phyloP scores from a whole-genome alignment of 2,329 filamentous ascomycete species.

The Neopestalotiopsis rosae region DNA sequence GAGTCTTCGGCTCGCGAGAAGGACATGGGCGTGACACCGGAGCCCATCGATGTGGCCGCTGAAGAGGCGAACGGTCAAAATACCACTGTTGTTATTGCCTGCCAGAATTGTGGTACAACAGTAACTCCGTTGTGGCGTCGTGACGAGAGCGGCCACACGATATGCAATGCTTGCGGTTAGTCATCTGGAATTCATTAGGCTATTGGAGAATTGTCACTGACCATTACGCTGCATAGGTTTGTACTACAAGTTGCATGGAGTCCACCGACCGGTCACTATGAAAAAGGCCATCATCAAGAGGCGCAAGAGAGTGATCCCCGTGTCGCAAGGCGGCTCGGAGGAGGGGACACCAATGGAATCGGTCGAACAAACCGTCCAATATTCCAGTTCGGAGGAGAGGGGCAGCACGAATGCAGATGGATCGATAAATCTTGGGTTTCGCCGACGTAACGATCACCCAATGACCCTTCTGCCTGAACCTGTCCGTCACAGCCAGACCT shows the following conservation, averaged over 20 bases:
- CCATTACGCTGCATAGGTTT: conserved; percentile 62
- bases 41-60: conserved; percentile 56
- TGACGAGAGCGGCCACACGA: conserved; percentile 93
- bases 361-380: conserved; percentile 46
- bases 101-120: conserved; percentile 95
- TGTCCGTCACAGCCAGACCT: conserved; percentile 48
- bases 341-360: conserved; percentile 53
- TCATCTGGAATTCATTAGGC: conserved; percentile 28
- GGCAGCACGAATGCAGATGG: conserved; percentile 68
- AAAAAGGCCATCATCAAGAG: conserved; percentile 98
- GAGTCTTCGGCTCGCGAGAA: conserved; percentile 31
- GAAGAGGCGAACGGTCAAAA: conserved; percentile 48
- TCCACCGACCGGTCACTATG: conserved; percentile 95
- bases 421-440: conserved; percentile 66
- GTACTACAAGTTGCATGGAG: conserved; percentile 95
- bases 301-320: conserved; percentile 91
- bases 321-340: conserved; percentile 55
- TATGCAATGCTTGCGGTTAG: conserved; percentile 97
- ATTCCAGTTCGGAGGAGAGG: conserved; percentile 47
- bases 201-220: not conserved
- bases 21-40: conserved; percentile 40
- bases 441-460: conserved; percentile 51
- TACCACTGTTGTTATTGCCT: conserved; percentile 80
- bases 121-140: conserved; percentile 95
- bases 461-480: conserved; percentile 54